Conservation (phyloP, 2,329 filamentous ascomycete species). For the Alternaria incomplexa region DNA sequence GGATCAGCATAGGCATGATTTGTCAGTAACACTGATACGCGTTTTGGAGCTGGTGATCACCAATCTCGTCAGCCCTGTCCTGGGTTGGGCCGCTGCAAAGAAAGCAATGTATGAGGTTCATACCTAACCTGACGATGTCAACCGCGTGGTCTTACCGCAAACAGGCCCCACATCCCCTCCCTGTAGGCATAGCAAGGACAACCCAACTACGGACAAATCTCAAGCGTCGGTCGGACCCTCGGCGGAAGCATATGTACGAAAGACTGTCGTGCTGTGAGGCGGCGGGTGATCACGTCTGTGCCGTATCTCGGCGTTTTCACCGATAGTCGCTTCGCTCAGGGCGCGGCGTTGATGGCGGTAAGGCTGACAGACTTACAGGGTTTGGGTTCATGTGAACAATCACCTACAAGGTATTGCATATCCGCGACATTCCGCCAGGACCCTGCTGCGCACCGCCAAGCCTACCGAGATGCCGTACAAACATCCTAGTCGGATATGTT, state of each 20-base stretch:
- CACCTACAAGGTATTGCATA: neutral
- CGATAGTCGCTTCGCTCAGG: neutral
- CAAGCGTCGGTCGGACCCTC: neutral
- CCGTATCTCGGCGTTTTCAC: neutral
- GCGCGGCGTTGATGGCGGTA: neutral
- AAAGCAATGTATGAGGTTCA: neutral
- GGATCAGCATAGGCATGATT: neutral
- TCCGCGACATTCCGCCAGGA: conserved; percentile 1
- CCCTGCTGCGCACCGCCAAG: neutral
- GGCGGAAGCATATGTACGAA: neutral
- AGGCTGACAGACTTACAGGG: neutral
- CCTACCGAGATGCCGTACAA: neutral
- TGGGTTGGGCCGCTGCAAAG: neutral
- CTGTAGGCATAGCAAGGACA: neutral
- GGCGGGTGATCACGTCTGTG: neutral
- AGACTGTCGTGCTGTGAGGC: neutral
- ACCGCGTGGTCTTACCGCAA: neutral
- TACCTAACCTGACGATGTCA: neutral
- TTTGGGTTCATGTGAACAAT: neutral
- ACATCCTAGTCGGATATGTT: neutral
- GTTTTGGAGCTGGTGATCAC: neutral
- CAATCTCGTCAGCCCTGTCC: neutral
- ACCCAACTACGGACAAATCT: neutral
- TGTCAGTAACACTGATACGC: neutral
- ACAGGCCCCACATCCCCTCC: neutral